phyloP scores from a whole-genome alignment of 345 rosid species.

The Salix udensis region DNA sequence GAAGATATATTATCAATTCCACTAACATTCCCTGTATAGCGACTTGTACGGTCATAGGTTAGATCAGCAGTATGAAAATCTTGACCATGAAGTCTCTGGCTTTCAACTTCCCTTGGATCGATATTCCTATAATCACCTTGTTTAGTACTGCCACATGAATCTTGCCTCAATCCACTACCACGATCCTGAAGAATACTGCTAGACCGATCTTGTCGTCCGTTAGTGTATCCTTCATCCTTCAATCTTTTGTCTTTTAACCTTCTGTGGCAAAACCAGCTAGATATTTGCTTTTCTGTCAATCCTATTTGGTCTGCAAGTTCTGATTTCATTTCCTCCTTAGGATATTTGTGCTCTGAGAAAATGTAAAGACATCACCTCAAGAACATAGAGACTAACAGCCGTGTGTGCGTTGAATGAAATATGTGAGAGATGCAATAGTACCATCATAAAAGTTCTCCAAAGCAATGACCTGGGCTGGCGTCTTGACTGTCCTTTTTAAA shows the following conservation, averaged over 20 bases:
- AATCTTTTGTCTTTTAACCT: conserved; percentile 77
- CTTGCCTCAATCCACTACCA: conserved; percentile 77
- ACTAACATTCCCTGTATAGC: conserved; percentile 35
- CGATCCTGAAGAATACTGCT: conserved; percentile 79
- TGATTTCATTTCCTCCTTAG: conserved; percentile 71
- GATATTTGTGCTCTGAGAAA: conserved; percentile 70
- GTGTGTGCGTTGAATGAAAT: conserved; percentile 14
- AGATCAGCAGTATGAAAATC: conserved; percentile 37
- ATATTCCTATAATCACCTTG: conserved; percentile 54
- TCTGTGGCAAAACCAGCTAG: conserved; percentile 98
- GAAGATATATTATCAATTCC: conserved; percentile 69
- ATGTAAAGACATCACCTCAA: conserved; percentile 6
- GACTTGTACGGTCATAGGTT: conserved; percentile 34
- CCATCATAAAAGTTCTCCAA: conserved; percentile 79
- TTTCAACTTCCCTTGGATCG: conserved; percentile 83
- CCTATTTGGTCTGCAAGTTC: conserved; percentile 63
- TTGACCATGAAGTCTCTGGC: conserved; percentile 52
- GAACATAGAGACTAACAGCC: conserved; percentile 5
- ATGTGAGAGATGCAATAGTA: conserved; percentile 25
- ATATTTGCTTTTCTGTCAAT: conserved; percentile 89
- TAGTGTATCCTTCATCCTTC: conserved; percentile 51
- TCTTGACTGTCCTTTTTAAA: conserved; percentile 62
- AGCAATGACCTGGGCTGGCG: conserved; percentile 66
- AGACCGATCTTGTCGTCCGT: conserved; percentile 76
- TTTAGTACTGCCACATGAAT: conserved; percentile 95